Evolutionary conservation across 169 alveolate species (phyloP), one percentile per base, ranked within the genome.

Genomic region (Ichthyophthirius multifiliis): DNA sequence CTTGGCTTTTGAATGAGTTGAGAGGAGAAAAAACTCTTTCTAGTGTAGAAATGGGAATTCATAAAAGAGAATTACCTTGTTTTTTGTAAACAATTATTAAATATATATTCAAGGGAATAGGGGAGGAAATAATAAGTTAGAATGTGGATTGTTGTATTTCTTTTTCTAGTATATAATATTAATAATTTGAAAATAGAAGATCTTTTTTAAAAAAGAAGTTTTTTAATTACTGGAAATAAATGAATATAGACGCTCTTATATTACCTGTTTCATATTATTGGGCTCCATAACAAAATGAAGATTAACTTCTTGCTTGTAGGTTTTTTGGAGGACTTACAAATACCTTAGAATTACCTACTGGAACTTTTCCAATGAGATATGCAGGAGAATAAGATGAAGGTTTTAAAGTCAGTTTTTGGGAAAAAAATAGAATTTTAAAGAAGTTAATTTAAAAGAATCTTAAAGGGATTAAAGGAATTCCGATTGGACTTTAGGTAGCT

Each of bases 341-440:
- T 64, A 43, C 79, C 10, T 41, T 82, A n/a, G 89, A 86, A 37
- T 82, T 35, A 5, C 88, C 92, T 20, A 23, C 65, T 5, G 88
- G 86, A n/a, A 80, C 79, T 35, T 9, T 86, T 13, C 92, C 92
- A 35, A 62, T 82, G 16, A 82, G 86, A 44, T 48, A 34, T 35
- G 92, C 83, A 0, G 0, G 37, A 71, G 74, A 65, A 32, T 75
- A 48, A 9, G 83, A 86, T 32, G 23, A 39, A 15, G 71, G 73
- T 37, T 10, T 65, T 62, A 43, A 46, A 76, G 43, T 45, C 27
- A 12, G 46, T 37, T 32, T 65, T 44, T 20, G 48, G 35, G 4
- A 65, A 23, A n/a, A 65, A 39, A 39, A 15, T 82, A 15, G 62
- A 55, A 55, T 55, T 16, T 39, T 55, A 10, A 55, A 55, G 31